Percentiles rank a stretch among this genome's conserved stretches.
phyloP scores from a whole-genome alignment of 441 rosid genomes.

The Erysimum pusillum region DNA sequence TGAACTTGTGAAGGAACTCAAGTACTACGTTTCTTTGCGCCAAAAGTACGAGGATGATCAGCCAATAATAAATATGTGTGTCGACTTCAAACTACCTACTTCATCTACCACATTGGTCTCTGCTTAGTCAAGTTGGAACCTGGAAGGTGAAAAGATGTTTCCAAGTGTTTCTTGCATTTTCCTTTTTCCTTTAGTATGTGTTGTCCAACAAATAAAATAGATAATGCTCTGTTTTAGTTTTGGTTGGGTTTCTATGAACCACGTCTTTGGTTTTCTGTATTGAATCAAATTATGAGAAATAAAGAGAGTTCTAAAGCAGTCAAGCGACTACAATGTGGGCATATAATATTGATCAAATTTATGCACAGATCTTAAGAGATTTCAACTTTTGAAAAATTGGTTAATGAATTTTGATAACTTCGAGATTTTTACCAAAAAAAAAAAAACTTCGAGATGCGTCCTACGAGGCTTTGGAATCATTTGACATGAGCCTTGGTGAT shows the following conservation, averaged over 20 bases:
- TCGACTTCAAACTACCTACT: conserved; percentile 32
- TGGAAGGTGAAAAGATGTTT: conserved; percentile 22
- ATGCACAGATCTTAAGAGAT: not conserved
- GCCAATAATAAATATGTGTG: conserved; percentile 26
- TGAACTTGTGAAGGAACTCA: conserved; percentile 13
- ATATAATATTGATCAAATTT: not conserved
- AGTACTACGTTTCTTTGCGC: conserved; percentile 15
- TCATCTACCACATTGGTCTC: conserved; percentile 17
- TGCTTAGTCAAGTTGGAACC: conserved; percentile 20
- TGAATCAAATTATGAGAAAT: not conserved
- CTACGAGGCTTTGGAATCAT: no score
- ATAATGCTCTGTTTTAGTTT: not conserved
- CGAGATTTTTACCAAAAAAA: no score
- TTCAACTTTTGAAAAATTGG: no score
- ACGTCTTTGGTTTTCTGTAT: not conserved
- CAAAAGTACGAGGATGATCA: not conserved
- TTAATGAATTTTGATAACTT: not conserved
- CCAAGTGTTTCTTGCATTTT: conserved; percentile 5
- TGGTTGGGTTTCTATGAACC: not conserved
- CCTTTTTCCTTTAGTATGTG: not conserved
- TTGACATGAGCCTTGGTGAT: no score
- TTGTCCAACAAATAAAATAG: not conserved
- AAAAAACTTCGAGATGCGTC: no score
- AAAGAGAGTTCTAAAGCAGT: not conserved
- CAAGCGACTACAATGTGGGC: not conserved